Evolutionary conservation across 2,329 filamentous ascomycete genomes (phyloP), one percentile per base, ranked within the genome.

Genomic region (Colletotrichum lentis): DNA sequence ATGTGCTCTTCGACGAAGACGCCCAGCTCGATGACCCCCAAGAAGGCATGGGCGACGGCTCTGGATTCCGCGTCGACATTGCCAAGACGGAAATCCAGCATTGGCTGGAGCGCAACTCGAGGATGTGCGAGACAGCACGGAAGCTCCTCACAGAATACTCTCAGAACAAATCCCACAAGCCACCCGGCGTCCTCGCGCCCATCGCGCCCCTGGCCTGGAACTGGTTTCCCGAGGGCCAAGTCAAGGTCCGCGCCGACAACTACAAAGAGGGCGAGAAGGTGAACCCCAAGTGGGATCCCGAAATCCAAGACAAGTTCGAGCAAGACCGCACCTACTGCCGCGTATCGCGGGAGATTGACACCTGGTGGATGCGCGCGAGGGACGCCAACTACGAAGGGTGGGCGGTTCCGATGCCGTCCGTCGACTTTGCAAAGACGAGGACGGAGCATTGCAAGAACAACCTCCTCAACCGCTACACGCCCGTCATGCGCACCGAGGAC

Each of bases 341-440:
- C 44, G 87, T 90, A 0, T 90, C 88, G 1, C 81, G 86, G 70
- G 88, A 90, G 74, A 84, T 90, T 58, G 88, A 90, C 73, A 83
- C 82, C 2, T 90, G 88, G 88, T 90, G 88, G 87, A 81, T 86
- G 52, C 83, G 82, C 55, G 85, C 85, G 49, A 82, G 87, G 47
- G 86, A 89, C 69, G 84, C 85, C 2, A 90, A 89, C 72, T 85
- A 85, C 67, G 85, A 86, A 47, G 83, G 84, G 24, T 88, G 86
- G 84, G 82, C 84, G 37, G 81, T 86, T 0, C 80, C 80, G 1
- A 89, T 90, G 85, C 87, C 86, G 3, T 84, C 85, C 2, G 84
- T 89, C 20, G 86, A 88, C 66, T 84, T 85, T 71, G 88, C 88
- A 0, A 83, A 86, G 70, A 81, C 82, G 56, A 81, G 86, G 43